phyloP scores from a whole-genome alignment of 73 alveolate genomes.

The Tetrahymena elliotti region DNA sequence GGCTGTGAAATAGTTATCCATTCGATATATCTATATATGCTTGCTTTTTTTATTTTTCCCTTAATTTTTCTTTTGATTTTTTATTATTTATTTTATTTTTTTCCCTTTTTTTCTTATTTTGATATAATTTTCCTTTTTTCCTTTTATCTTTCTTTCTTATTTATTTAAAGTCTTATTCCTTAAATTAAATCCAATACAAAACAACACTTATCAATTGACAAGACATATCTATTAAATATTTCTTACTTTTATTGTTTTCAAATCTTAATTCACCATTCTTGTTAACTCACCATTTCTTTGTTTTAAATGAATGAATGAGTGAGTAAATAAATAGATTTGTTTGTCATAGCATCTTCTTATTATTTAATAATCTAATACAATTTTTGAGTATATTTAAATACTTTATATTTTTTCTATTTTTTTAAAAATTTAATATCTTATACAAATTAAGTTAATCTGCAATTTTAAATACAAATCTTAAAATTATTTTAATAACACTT shows the following conservation, averaged over 20 bases:
- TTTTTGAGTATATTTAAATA: too few species aligned
- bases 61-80: not conserved
- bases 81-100: not conserved
- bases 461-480: too few species aligned
- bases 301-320: too few species aligned
- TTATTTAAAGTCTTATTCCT: not conserved
- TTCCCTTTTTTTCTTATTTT: not conserved
- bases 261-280: not conserved
- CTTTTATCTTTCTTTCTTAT: not conserved
- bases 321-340: not conserved
- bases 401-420: not conserved
- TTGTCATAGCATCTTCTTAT: not conserved
- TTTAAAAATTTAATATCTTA: too few species aligned
- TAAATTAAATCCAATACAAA: not conserved
- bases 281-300: not conserved
- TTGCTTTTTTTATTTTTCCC: not conserved
- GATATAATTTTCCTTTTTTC: not conserved
- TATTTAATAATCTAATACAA: not conserved
- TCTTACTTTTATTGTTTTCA: not conserved
- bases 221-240: not conserved
- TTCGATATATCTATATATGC: conserved; percentile 3
- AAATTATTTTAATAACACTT: too few species aligned
- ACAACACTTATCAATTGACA: too few species aligned
- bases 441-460: not conserved
- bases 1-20: conserved; percentile 48